Evolutionary conservation across 345 rosid genomes (phyloP).

Genomic region (Odontarrhena argentea): DNA sequence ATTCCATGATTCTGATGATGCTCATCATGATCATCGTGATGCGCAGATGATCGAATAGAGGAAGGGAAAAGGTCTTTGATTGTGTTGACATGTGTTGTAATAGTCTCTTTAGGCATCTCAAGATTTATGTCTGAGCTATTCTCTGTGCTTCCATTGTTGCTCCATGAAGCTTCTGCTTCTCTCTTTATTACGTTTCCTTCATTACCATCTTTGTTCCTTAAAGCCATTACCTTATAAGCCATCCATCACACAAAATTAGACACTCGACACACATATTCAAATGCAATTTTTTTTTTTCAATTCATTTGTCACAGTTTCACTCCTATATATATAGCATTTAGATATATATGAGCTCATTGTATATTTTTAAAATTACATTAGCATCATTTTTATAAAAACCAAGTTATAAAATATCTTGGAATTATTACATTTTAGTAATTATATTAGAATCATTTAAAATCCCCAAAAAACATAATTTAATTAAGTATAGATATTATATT

Average conservation of each 20-base stretch:
- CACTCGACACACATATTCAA: not conserved
- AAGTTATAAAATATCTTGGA: not conserved
- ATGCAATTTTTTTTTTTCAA: not conserved
- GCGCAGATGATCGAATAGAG: constrained; percentile 52
- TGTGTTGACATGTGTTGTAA: constrained; percentile 42
- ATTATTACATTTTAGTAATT: not conserved
- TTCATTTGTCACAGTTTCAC: not conserved
- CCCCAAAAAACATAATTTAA: not conserved
- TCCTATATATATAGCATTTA: not conserved
- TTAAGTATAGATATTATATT: constrained; percentile 7
- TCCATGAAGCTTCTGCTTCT: constrained; percentile 71
- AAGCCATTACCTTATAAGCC: constrained; percentile 52
- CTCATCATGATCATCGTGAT: constrained; percentile 42
- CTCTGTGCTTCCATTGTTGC: constrained; percentile 66
- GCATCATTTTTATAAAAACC: too few species aligned
- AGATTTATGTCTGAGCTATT: constrained; percentile 57
- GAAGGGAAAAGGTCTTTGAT: constrained; percentile 56
- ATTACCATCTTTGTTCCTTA: constrained; percentile 55
- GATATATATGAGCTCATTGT: too few species aligned
- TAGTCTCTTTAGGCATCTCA: constrained; percentile 39
- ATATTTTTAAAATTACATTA: too few species aligned
- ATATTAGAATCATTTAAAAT: not conserved
- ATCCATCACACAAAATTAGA: constrained; percentile 26
- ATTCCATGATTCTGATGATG: constrained; percentile 50
- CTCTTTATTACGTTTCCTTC: constrained; percentile 48